Percentiles rank a stretch among this genome's conserved stretches.
These are phyloP conservation scores for Penicillium ochrochloron DNA, from an alignment of 495 filamentous ascomycete genomes.

Conservation along the genomic window DNA sequence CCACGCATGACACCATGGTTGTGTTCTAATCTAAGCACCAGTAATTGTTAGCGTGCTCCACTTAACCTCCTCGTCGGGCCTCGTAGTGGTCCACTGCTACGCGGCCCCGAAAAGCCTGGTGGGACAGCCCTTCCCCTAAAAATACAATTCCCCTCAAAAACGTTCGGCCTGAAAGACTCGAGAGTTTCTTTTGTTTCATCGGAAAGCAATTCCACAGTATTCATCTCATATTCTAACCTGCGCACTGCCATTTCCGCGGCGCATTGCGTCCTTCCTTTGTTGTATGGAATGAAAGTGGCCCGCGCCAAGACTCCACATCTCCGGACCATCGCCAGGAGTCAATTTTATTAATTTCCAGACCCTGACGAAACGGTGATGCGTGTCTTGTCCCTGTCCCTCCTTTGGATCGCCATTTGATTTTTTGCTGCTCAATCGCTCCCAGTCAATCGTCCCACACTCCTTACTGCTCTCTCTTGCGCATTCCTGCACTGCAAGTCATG, in stretches of 20 bases:
- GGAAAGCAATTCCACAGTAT: not conserved
- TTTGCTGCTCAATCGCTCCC: conserved; percentile 5
- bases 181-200: not conserved
- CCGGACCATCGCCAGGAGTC: conserved; percentile 23
- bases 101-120: conserved; percentile 27
- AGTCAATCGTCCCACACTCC: conserved; percentile 12
- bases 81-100: conserved; percentile 33
- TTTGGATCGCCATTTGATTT: conserved; percentile 8
- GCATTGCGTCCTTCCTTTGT: conserved; percentile 9
- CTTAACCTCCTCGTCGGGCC: conserved; percentile 27
- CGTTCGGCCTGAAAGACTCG: not conserved
- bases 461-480: conserved; percentile 9
- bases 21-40: conserved; percentile 32
- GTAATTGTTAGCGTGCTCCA: conserved; percentile 31
- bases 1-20: conserved; percentile 5
- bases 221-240: not conserved
- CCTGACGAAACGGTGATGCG: conserved; percentile 28
- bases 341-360: conserved; percentile 29
- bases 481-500: conserved; percentile 41
- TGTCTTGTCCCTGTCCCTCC: conserved; percentile 17
- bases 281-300: conserved; percentile 14
- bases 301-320: conserved; percentile 32
- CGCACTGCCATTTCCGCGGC: not conserved
- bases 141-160: not conserved
- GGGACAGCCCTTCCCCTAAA: conserved; percentile 20